A percentile compares a stretch with the other conserved stretches of the same genome.
These are phyloP conservation scores for Cladophialophora chaetospira DNA, from an alignment of 2,329 filamentous ascomycete species.

Conservation along the genomic window DNA sequence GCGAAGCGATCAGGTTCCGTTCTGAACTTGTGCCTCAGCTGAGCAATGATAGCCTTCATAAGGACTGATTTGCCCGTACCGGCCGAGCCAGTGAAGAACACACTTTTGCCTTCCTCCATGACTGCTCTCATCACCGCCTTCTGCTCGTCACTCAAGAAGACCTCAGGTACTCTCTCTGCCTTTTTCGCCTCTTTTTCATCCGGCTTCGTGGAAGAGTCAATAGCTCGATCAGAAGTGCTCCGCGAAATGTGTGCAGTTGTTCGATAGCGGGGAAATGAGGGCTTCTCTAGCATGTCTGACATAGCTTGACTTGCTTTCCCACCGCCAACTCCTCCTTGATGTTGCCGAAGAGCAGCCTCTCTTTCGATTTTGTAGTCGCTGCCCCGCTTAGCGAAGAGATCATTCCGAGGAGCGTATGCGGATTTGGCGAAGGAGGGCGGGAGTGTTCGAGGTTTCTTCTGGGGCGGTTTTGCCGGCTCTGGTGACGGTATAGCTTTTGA, in stretches of 20 bases:
- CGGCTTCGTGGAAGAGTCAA: slow-evolving; percentile 4
- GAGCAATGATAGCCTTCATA: slow-evolving; percentile 85
- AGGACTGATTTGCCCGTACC: slow-evolving; percentile 96
- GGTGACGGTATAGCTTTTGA: slow-evolving; percentile 30
- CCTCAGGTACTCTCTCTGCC: slow-evolving; percentile 39
- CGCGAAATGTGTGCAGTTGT: slow-evolving; percentile 11
- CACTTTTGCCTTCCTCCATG: slow-evolving; percentile 75
- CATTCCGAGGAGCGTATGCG: slow-evolving; percentile 6
- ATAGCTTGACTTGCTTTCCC: slow-evolving; percentile 18
- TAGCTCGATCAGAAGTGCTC: slow-evolving; percentile 10
- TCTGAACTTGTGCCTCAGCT: slow-evolving; percentile 73
- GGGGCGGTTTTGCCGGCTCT: slow-evolving; percentile 40
- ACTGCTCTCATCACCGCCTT: slow-evolving; percentile 80
- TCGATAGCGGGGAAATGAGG: slow-evolving; percentile 19
- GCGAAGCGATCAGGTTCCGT: slow-evolving; percentile 82
- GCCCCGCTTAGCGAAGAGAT: not conserved
- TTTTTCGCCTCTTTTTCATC: slow-evolving; percentile 22
- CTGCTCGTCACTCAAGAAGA: slow-evolving; percentile 76
- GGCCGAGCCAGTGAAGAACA: slow-evolving; percentile 97
- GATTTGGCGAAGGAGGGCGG: slow-evolving; percentile 56
- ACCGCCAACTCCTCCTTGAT: not conserved
- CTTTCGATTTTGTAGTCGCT: slow-evolving; percentile 7
- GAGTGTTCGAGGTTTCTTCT: slow-evolving; percentile 69
- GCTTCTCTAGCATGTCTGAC: slow-evolving; percentile 25
- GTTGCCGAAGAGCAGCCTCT: slow-evolving; percentile 9